Percentiles rank a stretch among this genome's conserved stretches.
These are phyloP conservation scores for Cystobasidium slooffiae DNA, from an alignment of 1,284 basidiomycete genomes.

Conservation along the genomic window DNA sequence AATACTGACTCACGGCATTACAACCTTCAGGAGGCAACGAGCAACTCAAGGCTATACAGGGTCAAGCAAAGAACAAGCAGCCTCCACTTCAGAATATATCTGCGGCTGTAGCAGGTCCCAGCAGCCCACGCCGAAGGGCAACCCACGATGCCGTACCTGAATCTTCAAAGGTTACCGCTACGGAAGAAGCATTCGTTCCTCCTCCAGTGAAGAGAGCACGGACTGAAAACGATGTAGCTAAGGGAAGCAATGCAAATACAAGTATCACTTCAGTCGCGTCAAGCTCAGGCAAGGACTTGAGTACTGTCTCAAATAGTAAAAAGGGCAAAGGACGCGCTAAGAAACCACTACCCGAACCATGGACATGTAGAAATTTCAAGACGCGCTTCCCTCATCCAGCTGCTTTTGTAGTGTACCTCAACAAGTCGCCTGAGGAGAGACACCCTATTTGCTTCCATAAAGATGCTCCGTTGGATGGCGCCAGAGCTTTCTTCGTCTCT, in stretches of 20 bases:
- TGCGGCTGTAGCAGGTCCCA: not conserved
- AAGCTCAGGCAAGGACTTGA: not conserved
- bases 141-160: constrained; percentile 4
- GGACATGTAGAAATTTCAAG: constrained; percentile 31
- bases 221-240: constrained; percentile 10
- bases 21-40: constrained; percentile 2
- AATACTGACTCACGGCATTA: too few species aligned
- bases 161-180: not conserved
- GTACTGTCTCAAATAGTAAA: not conserved
- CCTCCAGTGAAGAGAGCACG: constrained; percentile 27
- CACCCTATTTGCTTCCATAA: constrained; percentile 30
- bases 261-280: not conserved
- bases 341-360: constrained; percentile 21
- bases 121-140: constrained; percentile 8
- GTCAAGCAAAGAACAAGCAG: not conserved
- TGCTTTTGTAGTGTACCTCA: constrained; percentile 19
- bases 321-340: constrained; percentile 23
- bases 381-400: constrained; percentile 13
- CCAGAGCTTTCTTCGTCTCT: constrained; percentile 31
- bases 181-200: not conserved
- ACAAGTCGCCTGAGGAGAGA: not conserved
- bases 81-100: not conserved
- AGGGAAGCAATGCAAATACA: not conserved
- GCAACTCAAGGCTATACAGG: not conserved
- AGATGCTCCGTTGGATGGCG: constrained; percentile 27